Base-by-base conservation (phyloP, 2,329 filamentous ascomycete species). In the Penicillium sp. region DNA sequence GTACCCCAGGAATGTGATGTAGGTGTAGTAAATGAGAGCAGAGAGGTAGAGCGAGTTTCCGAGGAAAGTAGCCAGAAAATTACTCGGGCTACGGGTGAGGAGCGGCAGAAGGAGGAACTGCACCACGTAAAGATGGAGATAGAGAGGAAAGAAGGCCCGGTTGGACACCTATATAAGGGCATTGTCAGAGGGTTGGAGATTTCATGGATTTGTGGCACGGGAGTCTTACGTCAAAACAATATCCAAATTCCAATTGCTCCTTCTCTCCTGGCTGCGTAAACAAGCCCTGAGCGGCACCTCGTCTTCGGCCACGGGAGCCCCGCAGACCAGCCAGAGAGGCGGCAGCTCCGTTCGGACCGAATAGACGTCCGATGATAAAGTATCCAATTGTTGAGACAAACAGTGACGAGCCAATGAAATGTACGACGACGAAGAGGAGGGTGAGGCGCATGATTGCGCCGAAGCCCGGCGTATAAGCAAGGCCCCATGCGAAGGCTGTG, bases 1-100 rank as follows among this genome's bases (percentile, higher is more conserved):
- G 72, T 88, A 89, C 34, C 86, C 86, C 42, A 89, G 75, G 69
- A 89, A 89, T 9, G 83, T 86, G 65, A 88, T 86, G 62, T 88
- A 81, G 66, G 83, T 85, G 72, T 88, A 88, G 73, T 88, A 88
- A 29, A 80, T 80, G 50, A 87, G 73, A 0, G 85, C 86, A 37
- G 85, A 76, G n/a, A 88, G 78, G 65, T 88, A 88, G 61, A 88
- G 79, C 1, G 84, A 81, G 66, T 89, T 88, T 29, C 85, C 84
- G 35, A 88, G 77, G 59, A 88, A 81, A 22, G 83, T 78, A 32
- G 75, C 71, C 34, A 77, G 66, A 56, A 76, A 74, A 53, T 77
- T 74, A 32, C 69, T 72, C 42, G 73, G 71, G 40, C 67, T 71
- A 55, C 73, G 76, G 18, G 75, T 77, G 43, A 78, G 72, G 24